A percentile compares a stretch with the other conserved stretches of the same genome.
Evolutionary conservation across 192 early-diverging fungal genomes (phyloP).

Genomic region (Umbelopsis vinacea): DNA sequence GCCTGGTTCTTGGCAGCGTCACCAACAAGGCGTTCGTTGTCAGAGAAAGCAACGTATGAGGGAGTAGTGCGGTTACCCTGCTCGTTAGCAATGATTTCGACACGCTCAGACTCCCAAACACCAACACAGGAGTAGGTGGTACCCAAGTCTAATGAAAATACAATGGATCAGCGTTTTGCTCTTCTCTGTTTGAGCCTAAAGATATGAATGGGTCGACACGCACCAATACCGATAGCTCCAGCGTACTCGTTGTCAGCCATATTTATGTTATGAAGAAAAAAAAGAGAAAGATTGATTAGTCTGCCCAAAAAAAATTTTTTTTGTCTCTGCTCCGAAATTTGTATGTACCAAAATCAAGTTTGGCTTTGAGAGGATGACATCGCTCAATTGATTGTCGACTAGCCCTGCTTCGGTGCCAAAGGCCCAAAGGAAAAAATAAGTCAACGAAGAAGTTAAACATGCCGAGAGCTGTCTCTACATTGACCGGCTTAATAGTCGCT

Average conservation of each 20-base stretch:
- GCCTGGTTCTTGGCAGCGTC: slow-evolving; percentile 99
- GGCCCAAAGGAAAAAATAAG: too few relatives aligned
- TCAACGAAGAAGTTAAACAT: not conserved
- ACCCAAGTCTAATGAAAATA: slow-evolving; percentile 81
- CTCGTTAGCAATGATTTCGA: slow-evolving; percentile 99
- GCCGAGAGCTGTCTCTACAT: slow-evolving; percentile 15
- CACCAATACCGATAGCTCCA: slow-evolving; percentile 36
- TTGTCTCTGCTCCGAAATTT: not conserved
- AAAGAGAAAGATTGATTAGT: not conserved
- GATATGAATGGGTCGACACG: not conserved
- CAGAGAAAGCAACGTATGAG: slow-evolving; percentile 96
- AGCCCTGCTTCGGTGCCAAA: not conserved
- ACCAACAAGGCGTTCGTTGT: slow-evolving; percentile 97
- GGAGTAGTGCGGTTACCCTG: slow-evolving; percentile 99
- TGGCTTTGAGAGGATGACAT: not conserved
- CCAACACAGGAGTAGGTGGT: slow-evolving; percentile 95
- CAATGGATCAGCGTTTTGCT: slow-evolving; percentile 29
- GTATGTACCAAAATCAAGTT: slow-evolving; percentile 5
- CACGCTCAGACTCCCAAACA: slow-evolving; percentile 78
- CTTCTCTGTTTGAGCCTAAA: not conserved
- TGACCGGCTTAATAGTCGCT: slow-evolving; percentile 6
- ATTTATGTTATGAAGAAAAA: slow-evolving; percentile 15
- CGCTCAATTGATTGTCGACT: not conserved
- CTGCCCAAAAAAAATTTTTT: slow-evolving; percentile 19
- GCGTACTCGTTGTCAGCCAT: slow-evolving; percentile 36